phyloP scores from a whole-genome alignment of 176 grass and related monocot genomes.

The Saccharum spontaneum region DNA sequence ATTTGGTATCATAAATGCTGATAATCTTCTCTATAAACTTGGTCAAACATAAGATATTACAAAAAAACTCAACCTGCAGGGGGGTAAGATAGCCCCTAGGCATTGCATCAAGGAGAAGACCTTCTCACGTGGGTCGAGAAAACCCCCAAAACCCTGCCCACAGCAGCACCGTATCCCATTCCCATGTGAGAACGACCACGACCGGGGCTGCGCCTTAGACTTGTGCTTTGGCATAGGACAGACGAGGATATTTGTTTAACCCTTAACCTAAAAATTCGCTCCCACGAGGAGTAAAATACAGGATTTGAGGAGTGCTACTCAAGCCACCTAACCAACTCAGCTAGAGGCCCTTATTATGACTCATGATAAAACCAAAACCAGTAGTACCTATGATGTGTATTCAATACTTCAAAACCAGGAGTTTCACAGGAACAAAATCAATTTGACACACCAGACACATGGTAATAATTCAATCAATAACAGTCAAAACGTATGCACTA shows the following conservation, averaged over 20 bases:
- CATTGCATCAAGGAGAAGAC: neutral
- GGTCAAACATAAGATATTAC: neutral
- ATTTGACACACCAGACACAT: neutral
- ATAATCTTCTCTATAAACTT: neutral
- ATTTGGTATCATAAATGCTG: neutral
- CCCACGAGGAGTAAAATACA: neutral
- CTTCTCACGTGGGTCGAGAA: neutral
- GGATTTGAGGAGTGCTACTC: neutral
- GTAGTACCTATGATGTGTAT: neutral
- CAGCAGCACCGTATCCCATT: neutral
- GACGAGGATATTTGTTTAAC: neutral
- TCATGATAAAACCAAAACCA: neutral
- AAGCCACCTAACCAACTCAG: neutral
- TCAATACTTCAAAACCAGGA: neutral
- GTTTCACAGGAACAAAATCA: neutral
- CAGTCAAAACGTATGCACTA: neutral
- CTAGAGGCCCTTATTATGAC: neutral
- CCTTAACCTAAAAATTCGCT: neutral
- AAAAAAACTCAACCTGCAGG: neutral
- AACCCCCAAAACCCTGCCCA: too few relatives aligned
- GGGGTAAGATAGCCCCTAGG: neutral
- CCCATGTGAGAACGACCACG: neutral
- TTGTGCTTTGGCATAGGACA: neutral
- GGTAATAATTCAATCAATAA: neutral
- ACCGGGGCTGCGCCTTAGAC: neutral